Evolutionary conservation across 78 protist species (phyloP).

Genomic region (Dictyostelium firmibasis): DNA sequence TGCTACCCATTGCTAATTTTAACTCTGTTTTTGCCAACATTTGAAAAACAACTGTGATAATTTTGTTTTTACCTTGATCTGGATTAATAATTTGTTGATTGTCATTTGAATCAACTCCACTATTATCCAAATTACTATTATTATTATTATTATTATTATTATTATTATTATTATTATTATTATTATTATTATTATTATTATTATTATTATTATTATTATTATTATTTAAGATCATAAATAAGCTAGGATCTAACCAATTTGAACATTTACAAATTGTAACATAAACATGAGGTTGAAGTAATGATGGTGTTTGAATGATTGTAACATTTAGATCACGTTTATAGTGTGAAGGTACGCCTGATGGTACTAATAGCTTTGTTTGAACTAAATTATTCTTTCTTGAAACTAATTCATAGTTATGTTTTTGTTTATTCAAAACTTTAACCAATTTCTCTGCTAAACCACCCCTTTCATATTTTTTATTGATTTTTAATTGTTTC

Average conservation of each 20-base stretch:
- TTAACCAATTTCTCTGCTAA: not conserved
- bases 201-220: no score
- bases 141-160: not conserved
- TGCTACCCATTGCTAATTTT: not conserved
- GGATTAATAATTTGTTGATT: not conserved
- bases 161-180: not conserved
- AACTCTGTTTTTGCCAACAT: slow-evolving; percentile 12
- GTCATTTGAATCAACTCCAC: not conserved
- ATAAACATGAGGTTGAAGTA: slow-evolving; percentile 22
- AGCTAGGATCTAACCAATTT: not conserved
- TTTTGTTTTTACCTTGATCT: not conserved
- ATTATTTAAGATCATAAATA: not conserved
- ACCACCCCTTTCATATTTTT: not conserved
- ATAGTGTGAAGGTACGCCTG: not conserved
- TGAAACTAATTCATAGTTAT: not conserved
- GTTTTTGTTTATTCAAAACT: not conserved
- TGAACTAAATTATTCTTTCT: not conserved
- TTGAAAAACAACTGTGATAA: not conserved
- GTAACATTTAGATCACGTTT: not conserved
- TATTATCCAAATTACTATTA: not conserved
- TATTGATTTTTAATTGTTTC: not conserved
- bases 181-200: no score
- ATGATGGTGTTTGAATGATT: not conserved
- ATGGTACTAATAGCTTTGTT: not conserved
- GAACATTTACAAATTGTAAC: not conserved